These are phyloP conservation scores for Fusarium foetens DNA, from an alignment of 2,329 filamentous ascomycete genomes.

Conservation along the genomic window DNA sequence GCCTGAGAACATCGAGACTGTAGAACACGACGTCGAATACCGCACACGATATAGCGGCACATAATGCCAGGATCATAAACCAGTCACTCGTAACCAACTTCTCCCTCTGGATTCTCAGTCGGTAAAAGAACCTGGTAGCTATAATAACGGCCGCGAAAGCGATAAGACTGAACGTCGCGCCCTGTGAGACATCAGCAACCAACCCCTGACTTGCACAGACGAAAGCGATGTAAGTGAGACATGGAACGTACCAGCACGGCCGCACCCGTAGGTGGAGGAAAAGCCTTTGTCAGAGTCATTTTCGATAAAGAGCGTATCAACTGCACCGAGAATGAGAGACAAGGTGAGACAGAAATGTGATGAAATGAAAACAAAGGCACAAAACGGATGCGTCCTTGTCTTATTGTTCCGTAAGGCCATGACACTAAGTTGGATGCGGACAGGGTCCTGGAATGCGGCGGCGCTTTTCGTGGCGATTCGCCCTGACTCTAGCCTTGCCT, in stretches of 20 bases:
- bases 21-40: constrained; percentile 20
- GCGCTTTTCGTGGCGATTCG: constrained; percentile 5
- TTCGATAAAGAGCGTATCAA: constrained; percentile 12
- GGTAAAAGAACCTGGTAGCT: constrained; percentile 12
- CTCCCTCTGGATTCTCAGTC: constrained; percentile 13
- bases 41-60: constrained; percentile 11
- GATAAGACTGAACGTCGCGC: constrained; percentile 13
- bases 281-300: constrained; percentile 23
- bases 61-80: constrained; percentile 21
- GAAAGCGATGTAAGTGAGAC: neutral
- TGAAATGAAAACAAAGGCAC: neutral
- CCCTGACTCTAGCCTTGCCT: constrained; percentile 14
- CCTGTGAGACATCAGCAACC: constrained; percentile 1
- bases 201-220: neutral
- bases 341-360: constrained; percentile 7
- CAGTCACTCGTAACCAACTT: constrained; percentile 22
- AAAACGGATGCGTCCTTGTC: constrained; percentile 14
- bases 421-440: constrained; percentile 25
- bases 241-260: constrained; percentile 17
- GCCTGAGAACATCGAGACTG: constrained; percentile 18
- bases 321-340: constrained; percentile 8
- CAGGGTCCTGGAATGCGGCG: constrained; percentile 18
- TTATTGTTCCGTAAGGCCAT: constrained; percentile 5
- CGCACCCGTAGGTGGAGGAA: constrained; percentile 14
- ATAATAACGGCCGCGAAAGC: constrained; percentile 10